Base-by-base conservation (phyloP, 2,329 filamentous ascomycete species). In the Colletotrichum lentis region DNA sequence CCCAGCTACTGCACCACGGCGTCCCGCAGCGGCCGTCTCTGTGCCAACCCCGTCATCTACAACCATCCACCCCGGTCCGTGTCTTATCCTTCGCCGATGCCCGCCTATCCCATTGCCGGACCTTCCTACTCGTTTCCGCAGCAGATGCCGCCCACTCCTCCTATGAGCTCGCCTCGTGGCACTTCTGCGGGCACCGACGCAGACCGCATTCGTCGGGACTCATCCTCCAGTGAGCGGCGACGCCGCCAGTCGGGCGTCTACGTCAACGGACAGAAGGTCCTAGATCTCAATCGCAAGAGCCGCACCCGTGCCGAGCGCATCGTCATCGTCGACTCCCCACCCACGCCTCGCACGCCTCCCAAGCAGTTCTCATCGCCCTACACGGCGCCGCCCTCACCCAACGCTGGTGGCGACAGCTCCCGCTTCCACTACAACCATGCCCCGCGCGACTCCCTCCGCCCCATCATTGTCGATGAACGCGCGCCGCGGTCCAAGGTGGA, bases 271-370 rank as follows among this genome's bases (percentile, higher is more conserved):
- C 74, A 77, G 35, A 79, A 75, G 71, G 72, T 79, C 2, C 60
- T 79, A 53, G 77, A 80, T 58, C 59, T 77, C 62, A 74, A 76
- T 70, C 76, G 74, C 66, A 75, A 74, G 44, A 73, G 76, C 61
- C 73, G 74, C 55, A 69, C 77, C 50, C 77, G 76, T 65, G 77
- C 77, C 57, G 82, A 85, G 69, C 80, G 82, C 64, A 77, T 81
- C 61, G 72, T 82, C 62, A 77, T 85, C 64, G 77, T 82, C 59
- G 80, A 84, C 67, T 77, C 77, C 70, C 81, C 82, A 3, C 79
- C 82, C 14, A 81, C 80, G 10, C 80, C 83, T 43, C 78, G 80
- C 64, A 83, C 82, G 35, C 81, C 84, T 31, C 82, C 84, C n/a
- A 81, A 79, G 69, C 73, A 75, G 41, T 81, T 77, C 72, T 71